Conservation (phyloP, 805 yeast genomes). For the Scheffersomyces lignosus region DNA sequence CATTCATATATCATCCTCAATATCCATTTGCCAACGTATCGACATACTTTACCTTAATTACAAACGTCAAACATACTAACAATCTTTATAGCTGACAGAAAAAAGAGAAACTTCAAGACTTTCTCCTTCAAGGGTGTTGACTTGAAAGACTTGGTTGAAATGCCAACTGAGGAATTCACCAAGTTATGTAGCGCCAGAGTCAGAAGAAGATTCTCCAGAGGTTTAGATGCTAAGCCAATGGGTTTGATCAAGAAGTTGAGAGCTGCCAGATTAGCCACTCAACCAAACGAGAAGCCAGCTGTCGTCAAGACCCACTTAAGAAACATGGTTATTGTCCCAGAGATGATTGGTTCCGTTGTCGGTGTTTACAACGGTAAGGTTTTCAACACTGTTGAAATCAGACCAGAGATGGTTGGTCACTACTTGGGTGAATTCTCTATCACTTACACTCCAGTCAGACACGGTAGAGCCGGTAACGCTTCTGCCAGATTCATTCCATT, state of each 20-base stretch:
- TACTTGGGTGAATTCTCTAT: constrained; percentile 99
- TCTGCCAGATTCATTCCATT: constrained; percentile 74
- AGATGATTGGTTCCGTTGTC: constrained; percentile 98
- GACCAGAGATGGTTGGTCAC: constrained; percentile 99
- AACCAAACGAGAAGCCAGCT: constrained; percentile 94
- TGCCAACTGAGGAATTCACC: constrained; percentile 95
- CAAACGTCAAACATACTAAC: constrained; percentile 23
- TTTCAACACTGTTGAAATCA: constrained; percentile 98
- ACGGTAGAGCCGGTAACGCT: constrained; percentile 95
- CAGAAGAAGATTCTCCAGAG: constrained; percentile 99
- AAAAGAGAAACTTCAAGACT: constrained; percentile 92
- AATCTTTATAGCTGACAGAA: constrained; percentile 53
- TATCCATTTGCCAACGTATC: too few species aligned
- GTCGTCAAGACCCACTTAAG: constrained; percentile 98
- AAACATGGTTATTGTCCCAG: constrained; percentile 98
- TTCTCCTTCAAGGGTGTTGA: constrained; percentile 99
- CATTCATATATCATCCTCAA: too few species aligned
- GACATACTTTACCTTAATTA: too few species aligned
- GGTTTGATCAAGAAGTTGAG: constrained; percentile 96
- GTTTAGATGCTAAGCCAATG: constrained; percentile 92
- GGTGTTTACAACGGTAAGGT: constrained; percentile 99
- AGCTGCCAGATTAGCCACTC: constrained; percentile 91
- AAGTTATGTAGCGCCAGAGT: constrained; percentile 97
- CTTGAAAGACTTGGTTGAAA: constrained; percentile 87
- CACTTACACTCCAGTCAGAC: constrained; percentile 99